Evolutionary conservation across 2,329 filamentous ascomycete genomes (phyloP), one percentile per base, ranked within the genome.

Genomic region (Epichloe typhina): DNA sequence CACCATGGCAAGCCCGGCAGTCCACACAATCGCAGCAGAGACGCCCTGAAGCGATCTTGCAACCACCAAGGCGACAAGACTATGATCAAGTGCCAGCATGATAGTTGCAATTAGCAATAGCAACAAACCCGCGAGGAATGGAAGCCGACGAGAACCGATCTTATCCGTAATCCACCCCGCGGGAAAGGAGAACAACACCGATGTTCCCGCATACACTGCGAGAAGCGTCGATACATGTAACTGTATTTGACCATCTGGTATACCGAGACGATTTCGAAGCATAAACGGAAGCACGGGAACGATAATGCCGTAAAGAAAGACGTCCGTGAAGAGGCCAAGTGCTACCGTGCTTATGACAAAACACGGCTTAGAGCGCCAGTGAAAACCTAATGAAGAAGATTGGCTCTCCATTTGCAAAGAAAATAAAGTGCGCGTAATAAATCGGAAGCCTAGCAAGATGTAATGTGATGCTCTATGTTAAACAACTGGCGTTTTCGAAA

Each of bases 231-330:
- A 51, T 5, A 35, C 17, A 47, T 38, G 19, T 0, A 3, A 2
- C 23, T 51, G 49, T 6, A 51, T 41, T 9, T 38, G 5, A 35
- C 11, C 50, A 47, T 50, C 13, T n/a, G 44, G 46, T 8, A 52
- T 43, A 37, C 19, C 17, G 8, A 54, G 43, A 15, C 50, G 52
- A 37, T 54, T 47, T 19, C 40, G 46, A 42, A 54, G 47, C 37
- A 52, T 1, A 11, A 54, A 54, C 1, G 52, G 52, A 11, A 54
- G 45, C 12, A 52, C 17, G 17, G 50, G 52, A 9, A 54, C 50
- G 31, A 54, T n/a, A 19, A 54, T 52, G 21, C 52, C 52, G 26
- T 50, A 54, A 8, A 54, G 50, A 21, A 54, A 52, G 5, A 52
- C 38, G 23, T 54, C 52, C 9, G 46, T 52, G 26, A 50, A 54